Base-by-base conservation (phyloP, 2,329 filamentous ascomycete genomes). In the Exophiala phaeomuriformis region DNA sequence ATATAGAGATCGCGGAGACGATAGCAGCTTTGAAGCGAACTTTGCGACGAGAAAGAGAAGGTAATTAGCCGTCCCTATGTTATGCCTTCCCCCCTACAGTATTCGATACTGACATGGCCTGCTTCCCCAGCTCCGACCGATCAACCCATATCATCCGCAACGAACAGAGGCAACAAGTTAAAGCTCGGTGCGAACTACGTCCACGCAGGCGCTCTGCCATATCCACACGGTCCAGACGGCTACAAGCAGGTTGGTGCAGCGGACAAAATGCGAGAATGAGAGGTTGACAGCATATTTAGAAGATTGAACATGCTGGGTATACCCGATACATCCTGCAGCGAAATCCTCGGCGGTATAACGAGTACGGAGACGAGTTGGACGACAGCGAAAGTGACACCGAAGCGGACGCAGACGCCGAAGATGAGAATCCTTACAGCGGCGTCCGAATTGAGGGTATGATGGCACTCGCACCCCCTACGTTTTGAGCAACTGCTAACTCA, bases 341-440 rank as follows among this genome's bases (percentile, higher is more conserved):
- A 39, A 84, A 83, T 54, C 81, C 82, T 4, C 71, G 73, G 48
- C 75, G 78, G 58, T 81, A 78, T 65, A 81, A 85, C 63, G 78
- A 77, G n/a, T 79, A 84, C 64, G 82, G 82, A 50, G 80, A 82
- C 58, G 76, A 83, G 56, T 72, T 83, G 45, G 78, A 81, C 35
- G 74, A 76, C 27, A 75, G 78, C 53, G 78, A 81, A 64, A 76
- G 76, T 62, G 77, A 80, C 61, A 75, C 77, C 47, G 77, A 80
- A 52, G 77, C 77, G n/a, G 77, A 79, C 61, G 75, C 76, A 27
- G 72, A 75, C 43, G 77, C 77, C n/a, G 73, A 76, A 29, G 78
- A 81, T 61, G 80, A 82, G 58, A 80, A 84, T 63, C 78, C 81
- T 0, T 85, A 83, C 58, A 75, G 74, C 50, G 77, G 78, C 29